Evolutionary conservation across 768 basidiomycete species (phyloP), one percentile per base, ranked within the genome.

Genomic region (Suillus alpinus): DNA sequence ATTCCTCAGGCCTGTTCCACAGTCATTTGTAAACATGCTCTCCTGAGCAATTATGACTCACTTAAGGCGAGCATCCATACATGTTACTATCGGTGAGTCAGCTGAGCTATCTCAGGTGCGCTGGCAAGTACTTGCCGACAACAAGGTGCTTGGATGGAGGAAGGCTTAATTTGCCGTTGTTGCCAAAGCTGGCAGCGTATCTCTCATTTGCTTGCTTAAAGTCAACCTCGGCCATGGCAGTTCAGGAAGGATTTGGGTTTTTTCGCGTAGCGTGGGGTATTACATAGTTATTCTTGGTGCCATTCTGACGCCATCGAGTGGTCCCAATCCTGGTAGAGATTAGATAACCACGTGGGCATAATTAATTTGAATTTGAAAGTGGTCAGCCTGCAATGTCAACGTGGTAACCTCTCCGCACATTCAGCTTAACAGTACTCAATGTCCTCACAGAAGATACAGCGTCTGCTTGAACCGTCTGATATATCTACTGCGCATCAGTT

Each of bases 1-100:
- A 81, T 12, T 80, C 75, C 40, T 81, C 82, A 32, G 84, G 83
- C 66, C 86, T 87, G 66, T 10, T 61, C 31, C 51, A 57, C 18
- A 56, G 59, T 56, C 32, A 66, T 44, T 52, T 55, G 51, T 32
- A 39, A 26, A 60, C 16, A 59, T 32, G 39, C n/a, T 47, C 3
- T 26, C 9, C 23, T 53, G 18, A n/a, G 6, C 3, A 26, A 39
- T n/a, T n/a, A 8, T 8, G 34, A 34, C 58, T 61, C 68, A 88
- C 86, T 89, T 83, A 64, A 89, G 76, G 57, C 88, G 84, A 55
- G 87, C 86, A 69, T 89, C 88, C 87, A 89, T 91, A 75, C 87
- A 89, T 20, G 86, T 86, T 32, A 86, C 83, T 86, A 62, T 6
- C 23, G 1, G 52, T 7, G 20, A 44, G 39, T 56, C 18, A 53